Conservation (phyloP, 2,329 filamentous ascomycete genomes). For the Parastagonospora nodorum region DNA sequence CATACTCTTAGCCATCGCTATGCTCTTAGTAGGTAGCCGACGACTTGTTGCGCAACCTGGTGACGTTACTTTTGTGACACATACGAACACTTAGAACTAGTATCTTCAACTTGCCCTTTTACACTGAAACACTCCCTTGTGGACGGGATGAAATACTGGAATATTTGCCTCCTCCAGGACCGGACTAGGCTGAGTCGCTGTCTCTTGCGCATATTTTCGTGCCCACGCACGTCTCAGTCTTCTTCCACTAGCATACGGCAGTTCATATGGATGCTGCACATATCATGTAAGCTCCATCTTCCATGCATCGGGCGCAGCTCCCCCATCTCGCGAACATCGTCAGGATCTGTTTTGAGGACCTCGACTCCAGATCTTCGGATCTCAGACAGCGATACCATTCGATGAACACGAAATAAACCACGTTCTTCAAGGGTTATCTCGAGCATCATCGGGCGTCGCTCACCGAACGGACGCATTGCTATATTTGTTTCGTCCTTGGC, state of each 20-base stretch:
- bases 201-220: neutral
- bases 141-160: neutral
- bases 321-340: neutral
- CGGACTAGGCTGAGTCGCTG: neutral
- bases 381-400: constrained; percentile 7
- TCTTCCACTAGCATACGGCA: neutral
- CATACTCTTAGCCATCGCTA: no score
- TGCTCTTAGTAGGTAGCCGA: no score
- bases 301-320: no score
- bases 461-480: constrained; percentile 18
- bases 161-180: neutral
- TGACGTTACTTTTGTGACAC: no score
- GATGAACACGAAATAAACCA: constrained; percentile 6
- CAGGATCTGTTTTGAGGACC: constrained; percentile 14
- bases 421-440: constrained; percentile 11
- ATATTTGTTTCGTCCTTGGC: constrained; percentile 19
- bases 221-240: neutral
- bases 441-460: constrained; percentile 19
- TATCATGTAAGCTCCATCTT: no score
- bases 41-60: no score
- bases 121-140: neutral
- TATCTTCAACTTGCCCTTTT: no score
- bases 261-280: neutral
- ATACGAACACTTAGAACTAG: no score
- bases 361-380: constrained; percentile 13